A percentile compares a stretch with the other conserved stretches of the same genome.
phyloP scores from a whole-genome alignment of 2,329 filamentous ascomycete species.

The Colletotrichum sp. region DNA sequence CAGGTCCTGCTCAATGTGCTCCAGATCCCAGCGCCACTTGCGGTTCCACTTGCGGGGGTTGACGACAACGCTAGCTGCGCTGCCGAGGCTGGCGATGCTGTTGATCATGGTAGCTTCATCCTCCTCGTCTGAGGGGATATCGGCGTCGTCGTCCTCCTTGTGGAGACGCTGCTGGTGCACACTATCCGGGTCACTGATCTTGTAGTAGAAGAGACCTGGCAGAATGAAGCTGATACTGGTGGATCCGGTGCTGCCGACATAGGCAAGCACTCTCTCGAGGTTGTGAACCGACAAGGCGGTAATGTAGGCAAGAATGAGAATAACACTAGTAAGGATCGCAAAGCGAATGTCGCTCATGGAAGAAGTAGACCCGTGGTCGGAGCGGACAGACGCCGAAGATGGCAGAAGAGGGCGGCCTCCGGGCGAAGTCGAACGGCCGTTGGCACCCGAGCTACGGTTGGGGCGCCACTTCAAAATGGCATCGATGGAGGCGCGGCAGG shows the following conservation, averaged over 20 bases:
- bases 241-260: slow-evolving; percentile 92
- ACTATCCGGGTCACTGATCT: slow-evolving; percentile 90
- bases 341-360: slow-evolving; percentile 88
- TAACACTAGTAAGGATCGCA: slow-evolving; percentile 83
- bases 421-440: slow-evolving; percentile 43
- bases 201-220: slow-evolving; percentile 96
- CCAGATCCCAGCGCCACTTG: slow-evolving; percentile 63
- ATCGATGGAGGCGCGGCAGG: slow-evolving; percentile 92
- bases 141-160: slow-evolving; percentile 90
- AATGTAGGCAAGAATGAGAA: slow-evolving; percentile 84
- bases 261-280: slow-evolving; percentile 89
- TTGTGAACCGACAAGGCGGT: slow-evolving; percentile 91
- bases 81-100: slow-evolving; percentile 51
- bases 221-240: slow-evolving; percentile 98
- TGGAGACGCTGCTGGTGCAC: slow-evolving; percentile 83
- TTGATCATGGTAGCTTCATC: slow-evolving; percentile 47
- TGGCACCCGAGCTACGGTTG: slow-evolving; percentile 43
- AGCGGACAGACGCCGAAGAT: slow-evolving; percentile 39
- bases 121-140: slow-evolving; percentile 55
- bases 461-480: slow-evolving; percentile 95
- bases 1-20: slow-evolving; percentile 67
- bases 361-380: slow-evolving; percentile 58
- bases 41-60: slow-evolving; percentile 52
- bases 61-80: slow-evolving; percentile 40
- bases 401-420: slow-evolving; percentile 49